Evolutionary conservation across 768 basidiomycete species (phyloP).

Genomic region (Kwoniella pini): DNA sequence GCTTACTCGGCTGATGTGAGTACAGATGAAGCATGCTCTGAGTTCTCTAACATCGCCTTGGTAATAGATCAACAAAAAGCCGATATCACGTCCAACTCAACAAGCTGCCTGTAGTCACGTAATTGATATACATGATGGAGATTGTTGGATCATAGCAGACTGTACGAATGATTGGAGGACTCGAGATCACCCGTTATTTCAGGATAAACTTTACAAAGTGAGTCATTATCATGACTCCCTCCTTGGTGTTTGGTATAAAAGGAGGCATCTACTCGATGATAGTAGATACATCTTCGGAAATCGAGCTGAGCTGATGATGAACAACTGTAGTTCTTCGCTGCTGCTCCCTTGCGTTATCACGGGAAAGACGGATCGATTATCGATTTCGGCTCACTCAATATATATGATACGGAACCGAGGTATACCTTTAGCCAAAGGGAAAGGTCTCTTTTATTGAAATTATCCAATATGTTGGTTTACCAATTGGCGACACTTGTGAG

Average conservation of each 20-base stretch:
- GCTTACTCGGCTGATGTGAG: conserved; percentile 10
- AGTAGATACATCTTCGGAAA: no score
- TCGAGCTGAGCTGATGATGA: no score
- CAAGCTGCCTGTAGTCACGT: conserved; percentile 18
- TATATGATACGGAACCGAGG: conserved; percentile 30
- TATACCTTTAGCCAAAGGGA: conserved; percentile 32
- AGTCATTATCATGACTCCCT: neutral
- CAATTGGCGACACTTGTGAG: conserved; percentile 44
- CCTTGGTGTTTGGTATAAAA: no score
- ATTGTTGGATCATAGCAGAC: conserved; percentile 34
- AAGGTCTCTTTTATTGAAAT: conserved; percentile 32
- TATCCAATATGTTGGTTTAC: conserved; percentile 51
- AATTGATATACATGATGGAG: neutral
- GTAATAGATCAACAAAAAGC: conserved; percentile 4
- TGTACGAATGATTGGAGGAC: conserved; percentile 39
- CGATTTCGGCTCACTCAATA: conserved; percentile 42
- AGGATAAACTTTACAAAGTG: conserved; percentile 18
- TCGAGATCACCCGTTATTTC: conserved; percentile 22
- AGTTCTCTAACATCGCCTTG: neutral
- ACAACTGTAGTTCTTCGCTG: conserved; percentile 39
- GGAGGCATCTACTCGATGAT: no score
- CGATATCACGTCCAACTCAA: neutral
- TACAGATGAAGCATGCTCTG: neutral
- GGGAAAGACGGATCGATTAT: conserved; percentile 17
- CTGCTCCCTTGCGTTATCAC: conserved; percentile 34